Base-by-base conservation (phyloP, 768 basidiomycete species). In the Xanthoconium purpureum region DNA sequence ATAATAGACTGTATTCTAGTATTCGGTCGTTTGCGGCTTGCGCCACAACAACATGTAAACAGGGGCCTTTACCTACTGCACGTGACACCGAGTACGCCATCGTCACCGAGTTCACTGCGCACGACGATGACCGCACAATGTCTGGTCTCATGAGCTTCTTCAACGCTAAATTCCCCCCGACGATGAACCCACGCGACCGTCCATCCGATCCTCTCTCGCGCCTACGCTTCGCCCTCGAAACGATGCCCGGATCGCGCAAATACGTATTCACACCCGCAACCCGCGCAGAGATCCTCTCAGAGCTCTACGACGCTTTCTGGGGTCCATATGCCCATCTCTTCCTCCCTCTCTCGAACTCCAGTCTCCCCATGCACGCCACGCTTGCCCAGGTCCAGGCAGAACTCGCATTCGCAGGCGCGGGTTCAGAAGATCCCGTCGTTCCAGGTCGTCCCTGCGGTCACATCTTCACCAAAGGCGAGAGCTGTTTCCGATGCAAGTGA, bases 401-500 rank as follows among this genome's bases (percentile, higher is more conserved):
- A 32, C 69, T 80, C 6, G 79, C 77, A 18, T 84, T 83, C 59
- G 74, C 74, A 0, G 85, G 83, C 11, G 83, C 81, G 10, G 84
- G 81, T n/a, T 79, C 79, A 56, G 80, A 83, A 30, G 82, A 84
- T 28, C 79, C 79, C 10, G 67, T 83, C 0, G 71, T 81, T 17
- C 86, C 85, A n/a, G 91, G 89, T 10, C 78, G 85, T 59, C 81
- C 87, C 1, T 96, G 94, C 66, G 88, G 85, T 3, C 83, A 89
- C 66, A 89, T 94, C 40, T 92, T 96, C 73, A 87, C 85, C 71
- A 90, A 90, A 63, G 94, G 94, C 20, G 94, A 97, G 71, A 87
- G 87, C 63, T 94, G 94, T 63, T 96, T 94, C 72, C 81, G 93
- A 48, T 96, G 94, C 89, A 91, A 91, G 93, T 93, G 66, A 76